These are phyloP conservation scores for Hericium alpestre DNA, from an alignment of 768 basidiomycete species.

Conservation along the genomic window DNA sequence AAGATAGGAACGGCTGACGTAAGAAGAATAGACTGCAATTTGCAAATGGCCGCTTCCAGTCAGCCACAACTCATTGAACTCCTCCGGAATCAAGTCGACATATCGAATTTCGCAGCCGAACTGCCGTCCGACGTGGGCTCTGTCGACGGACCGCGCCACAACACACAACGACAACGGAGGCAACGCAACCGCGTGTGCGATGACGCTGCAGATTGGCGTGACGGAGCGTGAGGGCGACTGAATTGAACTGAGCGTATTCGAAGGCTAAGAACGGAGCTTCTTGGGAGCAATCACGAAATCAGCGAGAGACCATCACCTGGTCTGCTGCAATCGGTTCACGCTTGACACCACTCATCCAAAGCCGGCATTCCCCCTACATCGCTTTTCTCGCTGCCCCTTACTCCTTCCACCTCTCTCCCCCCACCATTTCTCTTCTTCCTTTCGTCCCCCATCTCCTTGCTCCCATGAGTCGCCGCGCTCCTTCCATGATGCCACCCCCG, in stretches of 20 bases:
- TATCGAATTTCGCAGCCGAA: neutral
- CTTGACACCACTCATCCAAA: neutral
- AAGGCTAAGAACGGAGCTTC: neutral
- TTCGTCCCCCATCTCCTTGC: conserved; percentile 6
- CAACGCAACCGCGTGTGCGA: no score
- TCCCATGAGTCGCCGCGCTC: conserved; percentile 6
- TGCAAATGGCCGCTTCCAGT: neutral
- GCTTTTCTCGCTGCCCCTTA: conserved; percentile 5
- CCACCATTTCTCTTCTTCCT: conserved; percentile 6
- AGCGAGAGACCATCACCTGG: no score
- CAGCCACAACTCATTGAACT: neutral
- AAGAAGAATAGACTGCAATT: neutral
- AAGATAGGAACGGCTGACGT: neutral
- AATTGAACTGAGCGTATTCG: neutral
- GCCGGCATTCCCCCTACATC: neutral
- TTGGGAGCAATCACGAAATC: neutral
- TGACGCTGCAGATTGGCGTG: no score
- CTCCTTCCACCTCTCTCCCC: conserved; percentile 11
- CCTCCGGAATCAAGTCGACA: neutral
- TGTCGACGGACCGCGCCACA: no score
- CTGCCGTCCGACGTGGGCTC: neutral
- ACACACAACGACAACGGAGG: no score
- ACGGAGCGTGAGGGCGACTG: no score
- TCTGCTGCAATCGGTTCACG: neutral
- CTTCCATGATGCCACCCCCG: conserved; percentile 17